Percentiles rank a stretch among this genome's conserved stretches.
Evolutionary conservation across 192 early-diverging fungal species (phyloP).

Genomic region (Lunasporangiospora selenospora): DNA sequence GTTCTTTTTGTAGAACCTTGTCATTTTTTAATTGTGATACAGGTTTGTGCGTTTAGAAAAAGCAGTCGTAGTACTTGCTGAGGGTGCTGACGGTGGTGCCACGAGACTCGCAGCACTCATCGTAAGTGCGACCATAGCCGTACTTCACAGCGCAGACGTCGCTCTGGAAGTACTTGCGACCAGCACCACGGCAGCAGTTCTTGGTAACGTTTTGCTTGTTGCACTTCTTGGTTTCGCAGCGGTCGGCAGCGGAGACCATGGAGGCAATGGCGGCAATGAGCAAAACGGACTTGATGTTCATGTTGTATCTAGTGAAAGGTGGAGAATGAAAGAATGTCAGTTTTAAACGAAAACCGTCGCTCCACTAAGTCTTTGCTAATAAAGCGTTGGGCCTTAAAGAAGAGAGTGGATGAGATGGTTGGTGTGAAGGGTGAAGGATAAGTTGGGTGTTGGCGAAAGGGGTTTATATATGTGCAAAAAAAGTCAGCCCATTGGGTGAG

Average conservation of each 20-base stretch:
- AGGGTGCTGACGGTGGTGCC: background rate
- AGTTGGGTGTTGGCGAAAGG: background rate
- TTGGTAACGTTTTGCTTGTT: slow-evolving; percentile 3
- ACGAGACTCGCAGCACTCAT: slow-evolving; percentile 1
- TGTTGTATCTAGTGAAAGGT: background rate
- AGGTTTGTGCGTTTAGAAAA: background rate
- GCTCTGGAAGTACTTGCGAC: background rate
- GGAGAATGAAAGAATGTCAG: background rate
- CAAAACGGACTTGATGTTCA: background rate
- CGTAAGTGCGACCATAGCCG: background rate
- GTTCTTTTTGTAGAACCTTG: no score
- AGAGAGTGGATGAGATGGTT: background rate
- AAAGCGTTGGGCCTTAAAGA: background rate
- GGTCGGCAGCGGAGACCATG: slow-evolving; percentile 1
- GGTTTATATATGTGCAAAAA: background rate
- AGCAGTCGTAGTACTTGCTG: background rate
- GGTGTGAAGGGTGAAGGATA: background rate
- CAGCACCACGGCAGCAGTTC: slow-evolving; percentile 2
- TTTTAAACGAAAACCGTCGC: background rate
- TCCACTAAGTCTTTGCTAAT: background rate
- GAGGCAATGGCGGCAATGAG: background rate
- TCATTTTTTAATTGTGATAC: no score
- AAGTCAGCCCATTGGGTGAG: background rate
- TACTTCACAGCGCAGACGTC: background rate
- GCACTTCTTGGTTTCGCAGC: slow-evolving; percentile 3